Evolutionary conservation across 2,329 filamentous ascomycete species (phyloP), one percentile per base, ranked within the genome.

Genomic region (Monilinia fructicola): DNA sequence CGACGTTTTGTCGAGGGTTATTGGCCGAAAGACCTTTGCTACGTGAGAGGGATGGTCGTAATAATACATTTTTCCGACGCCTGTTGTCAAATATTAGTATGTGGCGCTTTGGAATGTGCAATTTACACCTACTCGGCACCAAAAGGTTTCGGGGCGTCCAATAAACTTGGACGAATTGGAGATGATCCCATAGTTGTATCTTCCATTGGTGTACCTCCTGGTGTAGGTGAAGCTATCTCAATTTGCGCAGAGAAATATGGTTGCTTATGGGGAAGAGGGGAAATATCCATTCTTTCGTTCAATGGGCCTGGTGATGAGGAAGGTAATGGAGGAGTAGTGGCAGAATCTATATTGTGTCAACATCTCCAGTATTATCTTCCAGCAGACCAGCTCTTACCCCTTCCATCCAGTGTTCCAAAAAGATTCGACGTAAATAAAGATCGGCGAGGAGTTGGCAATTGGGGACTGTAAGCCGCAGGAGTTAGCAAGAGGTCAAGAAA

Each of bases 241-340:
- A 91, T 82, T 71, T 90, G 84, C 40, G 83, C 78, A 65, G 53
- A 65, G 79, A 83, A 79, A 74, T 87, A 93, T 16, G 90, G 84
- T 40, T 85, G 82, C 81, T 97, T 97, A 81, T 97, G 92, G 68
- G 93, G 93, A 52, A 98, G 80, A 50, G 95, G 94, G 54, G 94
- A 97, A 78, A 97, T 88, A 75, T 98, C 93, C 92, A 98, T 97
- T 66, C 87, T 83, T 77, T 97, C 93, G 68, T 86, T 84, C 65
- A 83, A 79, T 46, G 85, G 84, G 65, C 86, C 87, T 9, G 93
- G 93, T 54, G 94, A 96, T 9, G 93, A 97, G 1, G 92, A 90
- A 28, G 87, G 88, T 63, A 96, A 82, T 54, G 92, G 91, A 67
- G 95, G 93, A 48, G 93, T 97, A 46, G 90, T 96, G 73, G 92